Evolutionary conservation across 352 stramenopile species (phyloP).

Genomic region (Phytophthora sansomeana): DNA sequence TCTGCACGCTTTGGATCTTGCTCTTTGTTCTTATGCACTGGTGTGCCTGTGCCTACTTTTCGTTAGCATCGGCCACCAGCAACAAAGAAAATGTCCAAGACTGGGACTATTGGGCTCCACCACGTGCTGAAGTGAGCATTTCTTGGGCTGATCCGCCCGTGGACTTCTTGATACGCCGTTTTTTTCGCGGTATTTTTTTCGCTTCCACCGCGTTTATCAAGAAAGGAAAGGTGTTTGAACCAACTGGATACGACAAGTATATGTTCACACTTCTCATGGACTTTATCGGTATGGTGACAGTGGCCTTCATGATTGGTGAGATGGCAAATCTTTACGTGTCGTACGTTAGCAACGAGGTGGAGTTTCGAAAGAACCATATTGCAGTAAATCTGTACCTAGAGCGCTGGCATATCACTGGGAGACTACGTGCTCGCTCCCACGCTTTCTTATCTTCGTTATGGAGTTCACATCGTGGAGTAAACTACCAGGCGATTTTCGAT

Average conservation of each 20-base stretch:
- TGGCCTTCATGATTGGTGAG: constrained; percentile 65
- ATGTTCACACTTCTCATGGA: constrained; percentile 59
- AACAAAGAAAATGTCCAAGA: neutral
- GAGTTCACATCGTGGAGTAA: constrained; percentile 65
- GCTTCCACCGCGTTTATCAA: constrained; percentile 52
- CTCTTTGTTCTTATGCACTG: constrained; percentile 63
- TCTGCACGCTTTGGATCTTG: constrained; percentile 50
- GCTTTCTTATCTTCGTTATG: constrained; percentile 63
- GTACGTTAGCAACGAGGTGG: constrained; percentile 68
- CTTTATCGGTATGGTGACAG: constrained; percentile 48
- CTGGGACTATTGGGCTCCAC: constrained; percentile 58
- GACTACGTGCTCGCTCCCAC: constrained; percentile 46
- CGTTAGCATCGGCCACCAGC: constrained; percentile 26
- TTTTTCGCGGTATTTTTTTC: constrained; percentile 64
- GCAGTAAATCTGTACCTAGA: constrained; percentile 59
- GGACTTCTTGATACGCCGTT: constrained; percentile 29
- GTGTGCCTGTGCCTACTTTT: constrained; percentile 59
- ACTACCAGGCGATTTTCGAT: constrained; percentile 65
- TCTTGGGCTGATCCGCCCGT: constrained; percentile 10
- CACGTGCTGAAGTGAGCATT: constrained; percentile 17
- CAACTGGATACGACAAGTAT: constrained; percentile 26
- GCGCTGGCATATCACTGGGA: constrained; percentile 50
- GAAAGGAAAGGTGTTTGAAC: constrained; percentile 52
- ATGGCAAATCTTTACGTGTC: constrained; percentile 62
- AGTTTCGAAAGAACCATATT: constrained; percentile 70